Evolutionary conservation across 2,329 filamentous ascomycete species (phyloP).

Genomic region (Clonostachys rhizophaga): DNA sequence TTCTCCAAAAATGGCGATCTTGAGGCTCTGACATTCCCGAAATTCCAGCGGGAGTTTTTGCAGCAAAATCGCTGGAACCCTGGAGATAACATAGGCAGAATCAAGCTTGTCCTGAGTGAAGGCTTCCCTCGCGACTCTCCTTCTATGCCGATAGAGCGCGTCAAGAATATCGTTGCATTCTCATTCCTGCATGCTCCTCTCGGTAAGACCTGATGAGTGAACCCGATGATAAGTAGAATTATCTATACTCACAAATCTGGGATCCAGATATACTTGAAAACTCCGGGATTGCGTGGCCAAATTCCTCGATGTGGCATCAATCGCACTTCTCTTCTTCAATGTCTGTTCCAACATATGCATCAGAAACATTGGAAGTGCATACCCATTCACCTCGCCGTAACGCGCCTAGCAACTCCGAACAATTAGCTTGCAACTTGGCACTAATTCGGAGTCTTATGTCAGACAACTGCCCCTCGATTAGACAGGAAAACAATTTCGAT

Average conservation of each 20-base stretch:
- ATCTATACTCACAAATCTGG: slow-evolving; percentile 1
- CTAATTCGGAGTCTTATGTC: too few relatives aligned
- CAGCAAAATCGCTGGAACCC: slow-evolving; percentile 68
- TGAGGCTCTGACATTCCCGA: slow-evolving; percentile 64
- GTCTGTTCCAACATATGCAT: slow-evolving; percentile 30
- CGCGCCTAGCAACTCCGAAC: not conserved
- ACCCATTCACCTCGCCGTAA: slow-evolving; percentile 54
- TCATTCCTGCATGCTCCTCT: slow-evolving; percentile 82
- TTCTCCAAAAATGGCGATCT: slow-evolving; percentile 53
- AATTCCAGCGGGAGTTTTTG: slow-evolving; percentile 65
- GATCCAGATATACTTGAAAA: slow-evolving; percentile 61
- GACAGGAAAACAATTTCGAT: not conserved
- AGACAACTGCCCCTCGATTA: not conserved
- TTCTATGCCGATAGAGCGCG: slow-evolving; percentile 53
- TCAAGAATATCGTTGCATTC: slow-evolving; percentile 72
- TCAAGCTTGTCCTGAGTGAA: slow-evolving; percentile 74
- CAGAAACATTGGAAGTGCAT: slow-evolving; percentile 51
- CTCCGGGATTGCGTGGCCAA: slow-evolving; percentile 77
- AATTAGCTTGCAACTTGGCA: not conserved
- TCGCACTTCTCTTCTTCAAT: slow-evolving; percentile 33
- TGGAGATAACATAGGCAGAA: slow-evolving; percentile 65
- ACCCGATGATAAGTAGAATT: not conserved
- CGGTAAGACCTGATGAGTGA: slow-evolving; percentile 40
- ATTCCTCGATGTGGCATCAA: slow-evolving; percentile 62
- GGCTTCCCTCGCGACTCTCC: slow-evolving; percentile 55